Percentiles rank a stretch among this genome's conserved stretches.
These are phyloP conservation scores for Euphorbia peplus DNA, from an alignment of 345 rosid species.

Conservation along the genomic window DNA sequence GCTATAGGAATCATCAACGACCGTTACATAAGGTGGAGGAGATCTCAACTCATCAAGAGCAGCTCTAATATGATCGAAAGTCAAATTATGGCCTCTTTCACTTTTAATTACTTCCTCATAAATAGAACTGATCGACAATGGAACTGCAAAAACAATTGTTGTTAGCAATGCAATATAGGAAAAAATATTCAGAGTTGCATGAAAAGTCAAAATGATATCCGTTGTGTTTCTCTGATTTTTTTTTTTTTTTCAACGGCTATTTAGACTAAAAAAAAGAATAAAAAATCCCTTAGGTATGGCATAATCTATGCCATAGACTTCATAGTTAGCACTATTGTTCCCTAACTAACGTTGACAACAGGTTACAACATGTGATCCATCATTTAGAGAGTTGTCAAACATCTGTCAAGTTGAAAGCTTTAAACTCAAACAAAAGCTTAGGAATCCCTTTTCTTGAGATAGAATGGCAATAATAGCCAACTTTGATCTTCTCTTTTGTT, in stretches of 20 bases:
- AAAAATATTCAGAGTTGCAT: constrained; percentile 7
- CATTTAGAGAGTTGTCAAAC: background rate
- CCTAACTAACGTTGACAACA: background rate
- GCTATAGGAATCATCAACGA: constrained; percentile 40
- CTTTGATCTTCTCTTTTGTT: background rate
- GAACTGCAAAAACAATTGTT: constrained; percentile 44
- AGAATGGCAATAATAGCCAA: background rate
- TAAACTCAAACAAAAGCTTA: background rate
- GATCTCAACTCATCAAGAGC: constrained; percentile 54
- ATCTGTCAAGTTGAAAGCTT: background rate
- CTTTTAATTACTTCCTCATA: constrained; percentile 79
- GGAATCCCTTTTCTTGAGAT: background rate
- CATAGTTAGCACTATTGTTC: background rate
- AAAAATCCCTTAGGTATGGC: background rate
- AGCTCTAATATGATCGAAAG: constrained; percentile 64
- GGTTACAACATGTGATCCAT: background rate
- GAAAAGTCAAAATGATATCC: background rate
- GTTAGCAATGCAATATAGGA: constrained; percentile 13
- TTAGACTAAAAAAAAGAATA: background rate
- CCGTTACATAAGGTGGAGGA: constrained; percentile 45
- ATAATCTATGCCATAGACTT: background rate
- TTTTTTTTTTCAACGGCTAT: too few relatives aligned
- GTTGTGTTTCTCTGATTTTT: background rate
- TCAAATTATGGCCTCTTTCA: constrained; percentile 69
- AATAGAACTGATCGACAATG: constrained; percentile 58